These are phyloP conservation scores for Cryphonectria parasitica DNA, from an alignment of 2,329 filamentous ascomycete species.

Conservation along the genomic window DNA sequence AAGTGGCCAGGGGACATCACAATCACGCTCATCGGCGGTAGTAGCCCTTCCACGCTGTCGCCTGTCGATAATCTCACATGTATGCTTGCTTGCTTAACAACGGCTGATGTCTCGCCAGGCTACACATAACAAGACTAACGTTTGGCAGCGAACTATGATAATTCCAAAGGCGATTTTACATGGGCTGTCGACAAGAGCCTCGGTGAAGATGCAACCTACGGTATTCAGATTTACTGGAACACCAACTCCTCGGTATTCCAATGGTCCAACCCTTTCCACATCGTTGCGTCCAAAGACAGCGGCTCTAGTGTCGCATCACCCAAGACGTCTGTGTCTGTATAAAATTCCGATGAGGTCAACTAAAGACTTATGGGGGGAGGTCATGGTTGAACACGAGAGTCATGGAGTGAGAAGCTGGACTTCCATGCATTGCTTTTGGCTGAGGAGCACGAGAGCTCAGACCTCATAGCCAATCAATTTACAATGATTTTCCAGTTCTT, in stretches of 20 bases:
- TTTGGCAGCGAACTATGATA: not conserved
- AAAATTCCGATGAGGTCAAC: not conserved
- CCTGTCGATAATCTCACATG: constrained; percentile 6
- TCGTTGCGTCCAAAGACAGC: not conserved
- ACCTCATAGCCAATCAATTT: not conserved
- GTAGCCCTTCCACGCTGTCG: constrained; percentile 45
- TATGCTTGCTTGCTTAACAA: not conserved
- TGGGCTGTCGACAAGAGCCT: constrained; percentile 6
- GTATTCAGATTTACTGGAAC: constrained; percentile 7
- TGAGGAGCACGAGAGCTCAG: not conserved
- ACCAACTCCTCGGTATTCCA: not conserved
- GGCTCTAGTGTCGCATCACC: not conserved
- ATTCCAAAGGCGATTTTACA: not conserved
- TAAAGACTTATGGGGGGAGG: not conserved
- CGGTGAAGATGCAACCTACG: constrained; percentile 4
- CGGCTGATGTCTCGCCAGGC: not conserved
- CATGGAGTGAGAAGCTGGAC: not conserved
- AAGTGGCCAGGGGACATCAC: constrained; percentile 50
- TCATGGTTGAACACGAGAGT: not conserved
- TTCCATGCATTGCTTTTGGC: not conserved
- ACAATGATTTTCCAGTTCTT: not conserved
- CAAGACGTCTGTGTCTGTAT: not conserved
- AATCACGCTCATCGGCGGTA: constrained; percentile 60
- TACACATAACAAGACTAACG: not conserved
- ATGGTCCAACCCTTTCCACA: constrained; percentile 13